Evolutionary conservation across 2,329 filamentous ascomycete species (phyloP).

Genomic region (Apiospora pterosperma): DNA sequence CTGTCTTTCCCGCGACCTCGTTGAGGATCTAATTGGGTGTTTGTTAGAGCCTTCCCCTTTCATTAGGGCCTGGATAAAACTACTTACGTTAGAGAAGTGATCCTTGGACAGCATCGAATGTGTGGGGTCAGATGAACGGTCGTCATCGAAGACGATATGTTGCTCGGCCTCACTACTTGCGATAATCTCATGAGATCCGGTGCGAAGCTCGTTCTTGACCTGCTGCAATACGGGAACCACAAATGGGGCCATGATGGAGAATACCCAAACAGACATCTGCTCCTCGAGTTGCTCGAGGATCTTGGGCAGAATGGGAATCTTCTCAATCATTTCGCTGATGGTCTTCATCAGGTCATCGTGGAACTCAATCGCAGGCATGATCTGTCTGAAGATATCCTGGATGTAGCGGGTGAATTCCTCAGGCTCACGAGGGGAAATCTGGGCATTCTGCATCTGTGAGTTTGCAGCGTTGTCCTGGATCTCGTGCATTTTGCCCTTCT

Average conservation of each 20-base stretch:
- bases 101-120: constrained; percentile 97
- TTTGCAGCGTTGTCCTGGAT: constrained; percentile 73
- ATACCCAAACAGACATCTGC: constrained; percentile 84
- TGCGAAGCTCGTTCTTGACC: constrained; percentile 82
- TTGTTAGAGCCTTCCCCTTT: background rate
- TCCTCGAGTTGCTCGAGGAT: constrained; percentile 84
- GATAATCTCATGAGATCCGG: constrained; percentile 84
- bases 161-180: constrained; percentile 80
- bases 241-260: constrained; percentile 86
- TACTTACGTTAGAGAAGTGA: constrained; percentile 77
- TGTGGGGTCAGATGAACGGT: constrained; percentile 74
- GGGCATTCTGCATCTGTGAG: constrained; percentile 71
- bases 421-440: constrained; percentile 73
- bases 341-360: constrained; percentile 83
- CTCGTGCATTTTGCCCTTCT: constrained; percentile 73
- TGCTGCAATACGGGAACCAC: constrained; percentile 82
- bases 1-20: constrained; percentile 80
- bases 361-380: constrained; percentile 88
- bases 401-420: constrained; percentile 83
- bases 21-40: constrained; percentile 61
- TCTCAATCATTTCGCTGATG: constrained; percentile 75
- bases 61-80: background rate
- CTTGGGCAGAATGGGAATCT: constrained; percentile 80
- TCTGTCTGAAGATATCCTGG: constrained; percentile 68
- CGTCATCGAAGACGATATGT: constrained; percentile 80